These are phyloP conservation scores for Aspergillus eucalypticola DNA, from an alignment of 2,329 filamentous ascomycete genomes.

Conservation along the genomic window DNA sequence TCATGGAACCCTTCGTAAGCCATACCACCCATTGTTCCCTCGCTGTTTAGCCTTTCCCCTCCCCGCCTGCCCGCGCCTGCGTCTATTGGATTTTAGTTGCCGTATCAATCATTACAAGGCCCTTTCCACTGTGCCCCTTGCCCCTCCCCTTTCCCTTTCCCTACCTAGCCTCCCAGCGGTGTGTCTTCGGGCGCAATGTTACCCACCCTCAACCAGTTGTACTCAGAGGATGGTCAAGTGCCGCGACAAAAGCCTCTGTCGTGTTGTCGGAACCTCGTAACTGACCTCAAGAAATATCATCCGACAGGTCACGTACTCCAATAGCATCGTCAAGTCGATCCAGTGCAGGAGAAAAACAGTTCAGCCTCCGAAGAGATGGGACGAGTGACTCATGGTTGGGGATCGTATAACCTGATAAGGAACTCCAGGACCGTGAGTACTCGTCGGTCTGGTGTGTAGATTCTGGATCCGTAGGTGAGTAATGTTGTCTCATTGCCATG, in stretches of 20 bases:
- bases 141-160: conserved; percentile 18
- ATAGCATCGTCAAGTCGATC: conserved; percentile 74
- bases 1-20: conserved; percentile 80
- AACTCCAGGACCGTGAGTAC: neutral
- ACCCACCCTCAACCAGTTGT: conserved; percentile 18
- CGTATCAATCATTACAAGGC: conserved; percentile 19
- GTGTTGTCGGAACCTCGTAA: conserved; percentile 13
- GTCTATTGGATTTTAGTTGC: conserved; percentile 27
- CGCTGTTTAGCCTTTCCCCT: conserved; percentile 24
- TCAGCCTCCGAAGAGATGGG: conserved; percentile 33
- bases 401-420: neutral
- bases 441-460: neutral
- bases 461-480: neutral
- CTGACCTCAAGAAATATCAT: conserved; percentile 29
- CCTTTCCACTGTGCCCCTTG: conserved; percentile 14
- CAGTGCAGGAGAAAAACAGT: conserved; percentile 46
- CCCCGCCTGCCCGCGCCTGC: conserved; percentile 24
- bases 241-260: neutral
- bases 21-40: conserved; percentile 47
- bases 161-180: conserved; percentile 23
- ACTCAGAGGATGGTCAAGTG: conserved; percentile 13
- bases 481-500: neutral
- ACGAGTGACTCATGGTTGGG: conserved; percentile 5
- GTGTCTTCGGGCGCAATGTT: conserved; percentile 20
- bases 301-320: conserved; percentile 67